These are phyloP conservation scores for Vitis rotundifolia DNA, from an alignment of 164 flowering plant genomes.

Conservation along the genomic window DNA sequence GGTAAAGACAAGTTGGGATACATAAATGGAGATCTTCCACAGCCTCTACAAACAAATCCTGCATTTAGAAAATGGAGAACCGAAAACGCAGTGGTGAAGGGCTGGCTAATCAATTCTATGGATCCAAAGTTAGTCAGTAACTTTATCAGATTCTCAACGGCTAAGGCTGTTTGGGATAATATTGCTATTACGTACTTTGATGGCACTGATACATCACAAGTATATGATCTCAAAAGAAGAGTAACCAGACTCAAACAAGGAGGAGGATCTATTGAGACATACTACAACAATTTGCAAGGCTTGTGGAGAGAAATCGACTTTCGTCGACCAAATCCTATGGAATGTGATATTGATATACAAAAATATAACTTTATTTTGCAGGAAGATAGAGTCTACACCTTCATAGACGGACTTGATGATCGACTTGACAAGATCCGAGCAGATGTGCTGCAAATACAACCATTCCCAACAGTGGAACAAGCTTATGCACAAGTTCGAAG, in stretches of 20 bases:
- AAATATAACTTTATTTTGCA: too few relatives aligned
- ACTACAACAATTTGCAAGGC: constrained; percentile 3
- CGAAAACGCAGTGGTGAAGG: not conserved
- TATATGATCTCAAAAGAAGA: too few relatives aligned
- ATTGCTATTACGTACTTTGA: too few relatives aligned
- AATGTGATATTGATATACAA: too few relatives aligned
- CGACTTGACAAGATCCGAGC: constrained; percentile 1
- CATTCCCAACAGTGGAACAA: not conserved
- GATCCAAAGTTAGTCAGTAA: constrained; percentile 1
- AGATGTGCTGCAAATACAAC: not conserved
- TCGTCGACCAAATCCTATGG: too few relatives aligned
- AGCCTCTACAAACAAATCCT: not conserved
- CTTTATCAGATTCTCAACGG: not conserved
- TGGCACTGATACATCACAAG: too few relatives aligned
- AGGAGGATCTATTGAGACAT: too few relatives aligned
- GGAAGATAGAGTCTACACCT: too few relatives aligned
- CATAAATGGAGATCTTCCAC: constrained; percentile 4
- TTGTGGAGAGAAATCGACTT: not conserved
- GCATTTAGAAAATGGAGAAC: not conserved
- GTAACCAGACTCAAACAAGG: too few relatives aligned
- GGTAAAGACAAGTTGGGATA: not conserved
- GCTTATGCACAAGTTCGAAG: not conserved
- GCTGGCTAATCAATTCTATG: not conserved
- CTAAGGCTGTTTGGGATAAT: not conserved
- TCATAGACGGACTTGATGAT: too few relatives aligned